Conservation (phyloP, 228 moss, liverwort and hornwort species). For the Sphagnum magellanicum region DNA sequence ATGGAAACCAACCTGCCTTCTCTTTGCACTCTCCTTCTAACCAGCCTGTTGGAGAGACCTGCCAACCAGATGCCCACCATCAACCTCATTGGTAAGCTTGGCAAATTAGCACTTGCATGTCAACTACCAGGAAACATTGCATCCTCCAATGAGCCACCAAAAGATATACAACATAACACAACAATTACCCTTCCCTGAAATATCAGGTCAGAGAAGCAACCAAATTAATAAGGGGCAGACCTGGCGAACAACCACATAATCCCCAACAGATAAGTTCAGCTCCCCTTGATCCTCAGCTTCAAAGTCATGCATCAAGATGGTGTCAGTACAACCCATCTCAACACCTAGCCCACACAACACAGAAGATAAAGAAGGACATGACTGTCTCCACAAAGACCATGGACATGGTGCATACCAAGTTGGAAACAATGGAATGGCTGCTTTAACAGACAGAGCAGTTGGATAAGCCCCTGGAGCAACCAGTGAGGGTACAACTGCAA, state of each 20-base stretch:
- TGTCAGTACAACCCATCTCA: too few relatives aligned
- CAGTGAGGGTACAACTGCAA: slow-evolving; percentile 16
- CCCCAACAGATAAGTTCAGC: slow-evolving; percentile 37
- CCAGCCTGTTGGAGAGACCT: slow-evolving; percentile 48
- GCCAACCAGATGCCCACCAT: not conserved
- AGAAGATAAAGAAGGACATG: slow-evolving; percentile 7
- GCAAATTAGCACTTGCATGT: too few relatives aligned
- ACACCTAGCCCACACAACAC: too few relatives aligned
- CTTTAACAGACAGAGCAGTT: slow-evolving; percentile 27
- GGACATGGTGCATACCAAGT: slow-evolving; percentile 25
- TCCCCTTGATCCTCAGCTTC: slow-evolving; percentile 52
- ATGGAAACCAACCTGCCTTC: slow-evolving; percentile 43
- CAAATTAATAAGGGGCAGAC: slow-evolving; percentile 2
- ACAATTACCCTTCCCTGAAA: too few relatives aligned
- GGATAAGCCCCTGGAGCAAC: slow-evolving; percentile 29
- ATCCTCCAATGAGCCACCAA: too few relatives aligned
- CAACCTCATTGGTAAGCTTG: too few relatives aligned
- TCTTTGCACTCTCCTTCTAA: slow-evolving; percentile 35
- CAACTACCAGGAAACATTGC: too few relatives aligned
- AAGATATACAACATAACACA: too few relatives aligned
- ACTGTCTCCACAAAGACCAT: too few relatives aligned
- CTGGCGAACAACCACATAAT: slow-evolving; percentile 52
- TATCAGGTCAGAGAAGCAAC: too few relatives aligned
- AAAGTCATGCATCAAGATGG: slow-evolving; percentile 37
- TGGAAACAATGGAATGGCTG: slow-evolving; percentile 33